A percentile compares a stretch with the other conserved stretches of the same genome.
These are phyloP conservation scores for Leishmania braziliensis DNA, from an alignment of 208 protist genomes.

Conservation along the genomic window DNA sequence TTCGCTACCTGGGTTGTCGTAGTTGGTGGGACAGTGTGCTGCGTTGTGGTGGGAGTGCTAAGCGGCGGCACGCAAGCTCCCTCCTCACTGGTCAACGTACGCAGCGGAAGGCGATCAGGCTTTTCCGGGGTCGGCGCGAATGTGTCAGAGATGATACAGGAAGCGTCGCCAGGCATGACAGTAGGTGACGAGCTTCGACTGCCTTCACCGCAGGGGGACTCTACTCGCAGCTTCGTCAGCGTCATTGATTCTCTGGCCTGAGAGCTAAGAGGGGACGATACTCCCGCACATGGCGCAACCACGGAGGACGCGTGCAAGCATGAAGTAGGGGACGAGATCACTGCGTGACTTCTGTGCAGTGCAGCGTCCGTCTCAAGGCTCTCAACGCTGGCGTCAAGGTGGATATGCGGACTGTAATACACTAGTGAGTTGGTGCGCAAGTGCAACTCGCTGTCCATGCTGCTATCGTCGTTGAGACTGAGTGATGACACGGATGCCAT, in stretches of 20 bases:
- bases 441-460: background rate
- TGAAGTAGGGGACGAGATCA: background rate
- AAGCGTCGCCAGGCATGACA: background rate
- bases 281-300: background rate
- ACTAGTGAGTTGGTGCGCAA: background rate
- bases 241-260: background rate
- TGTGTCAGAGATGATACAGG: background rate
- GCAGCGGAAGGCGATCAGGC: background rate
- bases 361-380: slow-evolving; percentile 1
- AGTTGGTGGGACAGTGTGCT: background rate
- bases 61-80: background rate
- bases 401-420: background rate
- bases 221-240: background rate
- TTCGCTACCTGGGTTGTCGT: background rate
- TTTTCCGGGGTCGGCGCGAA: no score
- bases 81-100: background rate
- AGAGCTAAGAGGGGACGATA: background rate
- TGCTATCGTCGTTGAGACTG: background rate
- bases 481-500: background rate
- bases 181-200: background rate
- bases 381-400: background rate
- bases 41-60: background rate
- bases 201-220: background rate
- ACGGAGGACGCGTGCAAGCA: background rate
- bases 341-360: background rate